Base-by-base conservation (phyloP, 108 stramenopile species). In the Cyclotella choctawhatcheeana region DNA sequence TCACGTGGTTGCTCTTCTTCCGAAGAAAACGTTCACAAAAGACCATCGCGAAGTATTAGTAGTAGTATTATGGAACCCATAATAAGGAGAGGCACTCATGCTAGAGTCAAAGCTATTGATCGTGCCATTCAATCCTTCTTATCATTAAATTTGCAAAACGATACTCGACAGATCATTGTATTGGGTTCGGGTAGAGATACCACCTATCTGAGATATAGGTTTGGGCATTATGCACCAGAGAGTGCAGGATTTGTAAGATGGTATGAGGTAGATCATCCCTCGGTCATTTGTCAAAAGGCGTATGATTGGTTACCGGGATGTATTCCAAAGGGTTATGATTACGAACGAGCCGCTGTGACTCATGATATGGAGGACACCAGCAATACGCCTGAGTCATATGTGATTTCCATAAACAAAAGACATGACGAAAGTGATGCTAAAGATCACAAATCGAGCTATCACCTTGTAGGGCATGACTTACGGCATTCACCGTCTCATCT, bases 171-270 rank as follows among this genome's bases (percentile, higher is more conserved):
- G 67, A 67, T 95, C 44, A 90, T 95, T 5, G 81, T 93, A 8
- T 68, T 95, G 44, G 94, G 94, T 40, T 82, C 88, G 52, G 94
- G 94, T 20, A 81, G 88, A n/a, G 94, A 95, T 73, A 95, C 94
- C 0, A 78, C 79, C 10, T 95, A 85, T 44, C 88, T 95, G 61
- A 84, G 94, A 5, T 86, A 82, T 67, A 69, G 62, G 24, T 68
- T 64, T 67, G 76, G 58, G 2, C 31, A 55, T 32, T 43, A 14
- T 13, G 21, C 55, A 2, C 1, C 26, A 0, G 32, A 53, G 7
- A 22, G 58, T 17, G 54, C 17, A 45, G 61, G 51, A 68, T 35
- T 60, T 13, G 70, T 88, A 5, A 62, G 78, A 52, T 95, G 94
- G 94, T 92, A 82, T 62, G 94, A 95, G 72, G 90, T 95, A n/a